Evolutionary conservation across 352 stramenopile species (phyloP).

Genomic region (Pythium insidiosum): DNA sequence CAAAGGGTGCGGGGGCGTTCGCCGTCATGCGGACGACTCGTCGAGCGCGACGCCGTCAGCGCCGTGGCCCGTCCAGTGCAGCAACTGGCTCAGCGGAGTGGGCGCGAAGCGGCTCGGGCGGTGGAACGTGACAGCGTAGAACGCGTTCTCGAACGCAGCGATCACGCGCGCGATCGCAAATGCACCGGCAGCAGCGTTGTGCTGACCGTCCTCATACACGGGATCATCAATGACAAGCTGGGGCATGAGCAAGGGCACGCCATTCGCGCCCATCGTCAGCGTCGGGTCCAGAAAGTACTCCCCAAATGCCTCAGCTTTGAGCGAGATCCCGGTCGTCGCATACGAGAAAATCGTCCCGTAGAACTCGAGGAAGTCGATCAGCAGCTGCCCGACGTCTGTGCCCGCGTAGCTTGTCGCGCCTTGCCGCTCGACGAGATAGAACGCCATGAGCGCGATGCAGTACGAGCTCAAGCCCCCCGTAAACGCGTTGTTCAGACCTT

Average conservation of each 20-base stretch:
- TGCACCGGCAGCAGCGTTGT: slow-evolving; percentile 68
- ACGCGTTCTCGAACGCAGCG: slow-evolving; percentile 72
- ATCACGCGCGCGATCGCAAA: slow-evolving; percentile 77
- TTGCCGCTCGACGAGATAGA: slow-evolving; percentile 75
- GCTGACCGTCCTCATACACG: slow-evolving; percentile 63
- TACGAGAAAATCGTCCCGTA: slow-evolving; percentile 84
- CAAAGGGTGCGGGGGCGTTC: no score
- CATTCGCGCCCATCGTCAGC: slow-evolving; percentile 16
- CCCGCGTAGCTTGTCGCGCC: slow-evolving; percentile 16
- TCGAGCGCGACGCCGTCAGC: no score
- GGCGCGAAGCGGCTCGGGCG: slow-evolving; percentile 66
- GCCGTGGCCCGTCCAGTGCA: slow-evolving; percentile 68
- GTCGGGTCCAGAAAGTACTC: slow-evolving; percentile 47
- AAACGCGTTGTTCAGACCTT: slow-evolving; percentile 87
- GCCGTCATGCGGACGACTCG: no score
- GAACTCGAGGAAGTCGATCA: slow-evolving; percentile 87
- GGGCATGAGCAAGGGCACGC: slow-evolving; percentile 40
- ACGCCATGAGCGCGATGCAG: slow-evolving; percentile 73
- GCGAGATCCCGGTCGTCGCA: slow-evolving; percentile 67
- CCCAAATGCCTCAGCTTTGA: slow-evolving; percentile 70
- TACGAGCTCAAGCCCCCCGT: slow-evolving; percentile 87
- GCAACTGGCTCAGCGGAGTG: slow-evolving; percentile 65
- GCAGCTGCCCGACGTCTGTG: slow-evolving; percentile 39
- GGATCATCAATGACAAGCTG: slow-evolving; percentile 82
- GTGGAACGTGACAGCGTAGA: slow-evolving; percentile 72